Conservation (phyloP, 345 rosid genomes). For the Passiflora organensis region DNA sequence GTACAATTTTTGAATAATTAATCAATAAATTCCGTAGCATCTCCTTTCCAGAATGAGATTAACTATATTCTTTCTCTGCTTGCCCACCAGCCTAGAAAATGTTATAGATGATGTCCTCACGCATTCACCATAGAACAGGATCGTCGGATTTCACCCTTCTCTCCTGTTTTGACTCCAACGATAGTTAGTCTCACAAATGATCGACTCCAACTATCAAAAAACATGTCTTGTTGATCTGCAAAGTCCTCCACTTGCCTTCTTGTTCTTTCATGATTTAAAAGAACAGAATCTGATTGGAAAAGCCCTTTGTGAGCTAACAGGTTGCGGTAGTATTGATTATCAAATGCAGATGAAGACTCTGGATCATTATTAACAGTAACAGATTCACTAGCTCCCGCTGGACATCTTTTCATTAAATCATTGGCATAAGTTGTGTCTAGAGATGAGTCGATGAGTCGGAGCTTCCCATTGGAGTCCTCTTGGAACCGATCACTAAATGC, state of each 20-base stretch:
- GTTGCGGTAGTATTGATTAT: slow-evolving; percentile 62
- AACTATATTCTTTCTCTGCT: too few relatives aligned
- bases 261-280: slow-evolving; percentile 46
- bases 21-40: too few relatives aligned
- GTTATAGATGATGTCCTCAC: neutral
- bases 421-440: slow-evolving; percentile 48
- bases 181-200: slow-evolving; percentile 70
- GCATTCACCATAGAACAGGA: slow-evolving; percentile 43
- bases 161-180: slow-evolving; percentile 56
- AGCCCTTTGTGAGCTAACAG: slow-evolving; percentile 51
- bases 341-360: slow-evolving; percentile 46
- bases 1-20: too few relatives aligned
- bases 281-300: slow-evolving; percentile 69
- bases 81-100: too few relatives aligned
- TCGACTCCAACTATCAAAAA: slow-evolving; percentile 54
- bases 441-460: slow-evolving; percentile 41
- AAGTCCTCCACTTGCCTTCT: slow-evolving; percentile 46
- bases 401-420: slow-evolving; percentile 44
- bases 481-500: slow-evolving; percentile 59
- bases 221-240: slow-evolving; percentile 48
- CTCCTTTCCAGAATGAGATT: too few relatives aligned
- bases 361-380: slow-evolving; percentile 57
- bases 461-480: slow-evolving; percentile 43
- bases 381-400: slow-evolving; percentile 36
- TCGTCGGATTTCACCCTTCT: slow-evolving; percentile 66